Evolutionary conservation across 129 eudicot genomes (phyloP), one percentile per base, ranked within the genome.

Genomic region (Chrysanthemum seticuspe): DNA sequence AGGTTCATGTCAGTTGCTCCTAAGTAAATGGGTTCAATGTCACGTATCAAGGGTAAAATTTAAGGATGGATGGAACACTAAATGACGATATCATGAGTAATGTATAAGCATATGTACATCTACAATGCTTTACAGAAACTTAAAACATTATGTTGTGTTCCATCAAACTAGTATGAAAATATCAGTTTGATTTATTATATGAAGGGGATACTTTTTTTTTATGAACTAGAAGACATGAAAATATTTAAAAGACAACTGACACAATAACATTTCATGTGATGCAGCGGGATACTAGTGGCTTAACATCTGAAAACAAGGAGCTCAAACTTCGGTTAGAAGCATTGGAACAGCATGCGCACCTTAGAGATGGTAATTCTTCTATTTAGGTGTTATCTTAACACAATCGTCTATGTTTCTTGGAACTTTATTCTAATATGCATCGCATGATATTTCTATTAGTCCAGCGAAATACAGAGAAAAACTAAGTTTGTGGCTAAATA

Each of bases 281-380:
- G 81, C 84, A 92, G 98, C 83, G 96, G 64, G 96, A 92, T 62
- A 85, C 95, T 2, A 62, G 77, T 58, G 96, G 88, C 29, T 79
- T 89, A 86, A 92, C 95, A 15, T 56, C 84, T 40, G 96, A 89
- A 87, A 92, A 92, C 89, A 92, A 85, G 84, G 96, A 89, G 78
- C 98, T 92, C 36, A 87, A 82, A 78, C 79, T 92, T 25, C 86
- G 96, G 25, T 77, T 92, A 74, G 91, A 92, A 77, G 91, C 98
- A 61, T 50, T 92, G 90, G 96, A 92, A 82, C 98, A 92, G 48
- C 91, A 89, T 71, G 98, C 96, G 14, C 89, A 80, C 50, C 96
- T 92, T 56, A 82, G 98, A 84, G 96, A 92, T 68, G 98, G 98
- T 92, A 92, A 74, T 74, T 29, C 49, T 65, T 50, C 79, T 51